Evolutionary conservation across 176 grass and related monocot genomes (phyloP).

Genomic region (Bolboschoenus planiculmis): DNA sequence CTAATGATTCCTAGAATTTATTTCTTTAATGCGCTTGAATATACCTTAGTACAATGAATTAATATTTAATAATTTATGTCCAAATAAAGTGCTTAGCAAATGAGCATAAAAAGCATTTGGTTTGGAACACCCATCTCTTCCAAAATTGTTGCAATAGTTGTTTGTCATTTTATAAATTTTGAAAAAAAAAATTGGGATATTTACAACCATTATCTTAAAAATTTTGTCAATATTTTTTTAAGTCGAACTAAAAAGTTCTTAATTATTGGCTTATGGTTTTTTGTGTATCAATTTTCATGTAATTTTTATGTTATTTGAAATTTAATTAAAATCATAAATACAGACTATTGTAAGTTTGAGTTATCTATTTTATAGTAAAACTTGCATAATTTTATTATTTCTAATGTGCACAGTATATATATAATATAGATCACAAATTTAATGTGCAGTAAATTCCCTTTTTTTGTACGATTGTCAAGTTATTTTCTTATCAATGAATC

Average conservation of each 20-base stretch:
- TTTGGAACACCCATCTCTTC: neutral
- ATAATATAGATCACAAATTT: no score
- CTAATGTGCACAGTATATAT: no score
- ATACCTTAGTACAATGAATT: neutral
- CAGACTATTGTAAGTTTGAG: no score
- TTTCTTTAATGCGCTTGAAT: neutral
- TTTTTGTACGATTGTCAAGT: no score
- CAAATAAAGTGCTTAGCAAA: neutral
- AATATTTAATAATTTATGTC: neutral
- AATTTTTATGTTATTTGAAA: neutral
- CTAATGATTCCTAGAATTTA: neutral
- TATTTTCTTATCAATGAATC: no score
- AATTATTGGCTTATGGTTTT: no score
- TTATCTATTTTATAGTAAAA: no score
- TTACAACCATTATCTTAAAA: neutral
- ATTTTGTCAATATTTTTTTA: neutral
- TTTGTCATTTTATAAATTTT: neutral
- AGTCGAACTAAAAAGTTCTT: neutral
- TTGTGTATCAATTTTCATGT: neutral
- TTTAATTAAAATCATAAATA: no score
- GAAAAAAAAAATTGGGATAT: neutral
- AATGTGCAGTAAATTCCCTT: no score
- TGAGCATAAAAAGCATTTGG: neutral
- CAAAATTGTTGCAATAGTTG: neutral
- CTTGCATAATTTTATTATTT: no score